A percentile compares a stretch with the other conserved stretches of the same genome.
phyloP scores from a whole-genome alignment of 2,329 filamentous ascomycete species.

The Samsoniella hepiali region DNA sequence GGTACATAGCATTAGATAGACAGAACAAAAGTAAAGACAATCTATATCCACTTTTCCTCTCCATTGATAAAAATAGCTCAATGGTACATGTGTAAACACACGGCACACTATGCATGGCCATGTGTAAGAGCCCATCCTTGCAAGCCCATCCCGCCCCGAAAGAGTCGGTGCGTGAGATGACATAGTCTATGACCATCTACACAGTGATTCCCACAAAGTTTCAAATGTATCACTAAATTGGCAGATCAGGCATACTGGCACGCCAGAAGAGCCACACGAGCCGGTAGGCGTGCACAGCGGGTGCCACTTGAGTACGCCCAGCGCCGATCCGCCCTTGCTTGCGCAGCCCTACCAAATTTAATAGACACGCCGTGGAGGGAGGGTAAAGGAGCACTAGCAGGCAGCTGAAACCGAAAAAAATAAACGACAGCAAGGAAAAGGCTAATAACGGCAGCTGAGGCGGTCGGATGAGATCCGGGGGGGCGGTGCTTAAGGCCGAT shows the following conservation, averaged over 20 bases:
- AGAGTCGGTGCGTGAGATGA: neutral
- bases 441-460: neutral
- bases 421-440: neutral
- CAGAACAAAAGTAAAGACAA: neutral
- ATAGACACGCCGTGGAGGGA: neutral
- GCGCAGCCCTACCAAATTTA: neutral
- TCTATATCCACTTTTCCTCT: neutral
- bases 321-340: neutral
- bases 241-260: neutral
- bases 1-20: neutral
- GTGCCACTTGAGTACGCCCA: neutral
- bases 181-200: neutral
- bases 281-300: neutral
- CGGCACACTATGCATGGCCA: too few species aligned
- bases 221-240: neutral
- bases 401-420: neutral
- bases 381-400: neutral
- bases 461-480: conserved; percentile 5
- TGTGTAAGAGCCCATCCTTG: neutral
- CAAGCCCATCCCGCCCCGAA: neutral
- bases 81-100: neutral
- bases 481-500: neutral
- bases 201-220: neutral
- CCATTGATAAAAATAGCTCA: neutral
- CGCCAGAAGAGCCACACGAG: neutral